These are phyloP conservation scores for Nicotiana noctiflora DNA, from an alignment of 257 asterid species.

Conservation along the genomic window DNA sequence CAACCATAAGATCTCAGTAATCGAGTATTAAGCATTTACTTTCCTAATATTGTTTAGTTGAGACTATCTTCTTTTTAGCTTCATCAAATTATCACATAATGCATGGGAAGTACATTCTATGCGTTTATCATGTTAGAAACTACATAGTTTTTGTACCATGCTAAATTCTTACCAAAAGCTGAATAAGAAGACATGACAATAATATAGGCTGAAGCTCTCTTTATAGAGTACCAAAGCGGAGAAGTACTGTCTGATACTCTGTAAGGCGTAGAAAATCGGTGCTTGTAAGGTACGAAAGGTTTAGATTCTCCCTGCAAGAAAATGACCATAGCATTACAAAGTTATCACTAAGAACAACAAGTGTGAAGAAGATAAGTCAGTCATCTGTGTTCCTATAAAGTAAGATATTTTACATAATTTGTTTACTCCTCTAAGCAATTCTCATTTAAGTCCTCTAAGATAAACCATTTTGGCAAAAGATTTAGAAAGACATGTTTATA, in stretches of 20 bases:
- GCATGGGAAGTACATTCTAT: not conserved
- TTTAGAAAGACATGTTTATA: not conserved
- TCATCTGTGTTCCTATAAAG: not conserved
- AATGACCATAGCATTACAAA: not conserved
- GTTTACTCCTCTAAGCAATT: not conserved
- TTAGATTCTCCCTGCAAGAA: slow-evolving; percentile 46
- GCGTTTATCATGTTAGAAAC: not conserved
- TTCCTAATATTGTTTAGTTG: not conserved
- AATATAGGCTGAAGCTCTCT: slow-evolving; percentile 65
- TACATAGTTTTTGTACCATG: no score
- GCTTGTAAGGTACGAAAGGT: slow-evolving; percentile 55
- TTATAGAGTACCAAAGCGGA: slow-evolving; percentile 62
- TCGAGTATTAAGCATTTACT: no score
- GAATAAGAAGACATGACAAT: slow-evolving; percentile 59
- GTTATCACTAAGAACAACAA: not conserved
- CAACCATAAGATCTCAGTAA: not conserved
- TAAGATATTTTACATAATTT: not conserved
- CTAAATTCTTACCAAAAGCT: slow-evolving; percentile 39
- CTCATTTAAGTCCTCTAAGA: not conserved
- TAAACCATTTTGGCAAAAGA: not conserved
- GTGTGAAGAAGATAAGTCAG: not conserved
- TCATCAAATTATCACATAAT: not conserved
- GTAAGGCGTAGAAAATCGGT: slow-evolving; percentile 38
- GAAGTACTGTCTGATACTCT: slow-evolving; percentile 49
- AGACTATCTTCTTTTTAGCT: not conserved